phyloP scores from a whole-genome alignment of 331 rosid species.

The Pyracantha coccinea region DNA sequence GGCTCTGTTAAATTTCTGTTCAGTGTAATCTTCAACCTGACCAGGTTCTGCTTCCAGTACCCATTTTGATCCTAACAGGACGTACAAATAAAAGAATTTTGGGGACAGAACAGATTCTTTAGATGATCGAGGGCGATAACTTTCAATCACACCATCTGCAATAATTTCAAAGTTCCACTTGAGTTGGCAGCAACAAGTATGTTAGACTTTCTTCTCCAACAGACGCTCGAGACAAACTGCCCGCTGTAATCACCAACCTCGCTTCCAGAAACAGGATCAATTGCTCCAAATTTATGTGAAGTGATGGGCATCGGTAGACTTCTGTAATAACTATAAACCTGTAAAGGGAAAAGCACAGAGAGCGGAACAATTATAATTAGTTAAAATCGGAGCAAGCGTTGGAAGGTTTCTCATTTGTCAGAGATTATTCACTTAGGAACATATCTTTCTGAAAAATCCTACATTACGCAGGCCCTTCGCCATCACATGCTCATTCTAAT shows the following conservation, averaged over 20 bases:
- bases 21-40: not conserved
- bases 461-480: not conserved
- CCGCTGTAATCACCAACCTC: constrained; percentile 30
- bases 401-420: not conserved
- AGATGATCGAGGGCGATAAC: not conserved
- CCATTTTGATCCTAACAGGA: not conserved
- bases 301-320: constrained; percentile 56
- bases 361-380: constrained; percentile 1
- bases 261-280: constrained; percentile 45
- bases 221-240: constrained; percentile 67
- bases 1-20: not conserved
- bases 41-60: not conserved
- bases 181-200: constrained; percentile 68
- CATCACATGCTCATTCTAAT: not conserved
- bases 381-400: not conserved
- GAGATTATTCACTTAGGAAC: not conserved
- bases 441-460: not conserved
- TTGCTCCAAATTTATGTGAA: constrained; percentile 43
- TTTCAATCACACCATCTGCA: constrained; percentile 43
- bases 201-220: constrained; percentile 63
- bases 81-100: not conserved
- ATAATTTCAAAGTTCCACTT: constrained; percentile 50
- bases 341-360: constrained; percentile 18
- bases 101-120: not conserved
- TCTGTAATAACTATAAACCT: constrained; percentile 61